Base-by-base conservation (phyloP, 768 basidiomycete species). In the Coprinopsis sp. region DNA sequence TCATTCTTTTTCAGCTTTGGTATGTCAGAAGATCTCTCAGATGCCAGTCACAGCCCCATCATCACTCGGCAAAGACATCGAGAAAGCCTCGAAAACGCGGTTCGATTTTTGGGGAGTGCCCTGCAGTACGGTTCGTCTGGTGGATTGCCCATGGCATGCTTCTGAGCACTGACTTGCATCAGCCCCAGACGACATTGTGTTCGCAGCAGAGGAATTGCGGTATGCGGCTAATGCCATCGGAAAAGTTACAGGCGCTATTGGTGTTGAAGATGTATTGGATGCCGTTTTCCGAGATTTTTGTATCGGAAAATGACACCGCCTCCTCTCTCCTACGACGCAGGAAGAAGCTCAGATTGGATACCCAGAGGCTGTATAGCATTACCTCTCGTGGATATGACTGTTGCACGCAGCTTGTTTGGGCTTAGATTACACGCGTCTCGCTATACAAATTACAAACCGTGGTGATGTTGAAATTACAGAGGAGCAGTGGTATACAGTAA, bases 161-260 rank as follows among this genome's bases (percentile, higher is more conserved):
- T 39, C 36, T 44, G 11, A 16, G 12, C 19, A n/a, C n/a, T n/a
- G 30, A 6, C 27, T 49, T 21, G 41, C 11, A 11, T 27, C 58
- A 84, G 83, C 76, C 7, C 56, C 76, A 1, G 72, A 77, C n/a
- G 87, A 92, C 51, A 67, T 93, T 3, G 90, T 93, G 5, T 60
- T 88, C 10, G 90, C 79, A 4, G 91, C 91, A 0, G 92, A 95
- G 61, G 90, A 92, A 58, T 71, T 95, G 21, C 80, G 92, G 21
- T 91, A 92, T 58, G 92, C 91, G 2, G 82, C 85, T 0, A 77
- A 78, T 49, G 83, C 89, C 3, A 76, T 95, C n/a, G 91, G 89
- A 1, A 79, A 81, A 48, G 81, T 94, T n/a, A 82, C 85, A 2
- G 91, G 92, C 3, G 59, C 75, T 6, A 83, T 95, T 46, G 84